Percentiles rank a stretch among this genome's conserved stretches.
Evolutionary conservation across 2,329 filamentous ascomycete species (phyloP).

Genomic region (Bipolaris oryzae): DNA sequence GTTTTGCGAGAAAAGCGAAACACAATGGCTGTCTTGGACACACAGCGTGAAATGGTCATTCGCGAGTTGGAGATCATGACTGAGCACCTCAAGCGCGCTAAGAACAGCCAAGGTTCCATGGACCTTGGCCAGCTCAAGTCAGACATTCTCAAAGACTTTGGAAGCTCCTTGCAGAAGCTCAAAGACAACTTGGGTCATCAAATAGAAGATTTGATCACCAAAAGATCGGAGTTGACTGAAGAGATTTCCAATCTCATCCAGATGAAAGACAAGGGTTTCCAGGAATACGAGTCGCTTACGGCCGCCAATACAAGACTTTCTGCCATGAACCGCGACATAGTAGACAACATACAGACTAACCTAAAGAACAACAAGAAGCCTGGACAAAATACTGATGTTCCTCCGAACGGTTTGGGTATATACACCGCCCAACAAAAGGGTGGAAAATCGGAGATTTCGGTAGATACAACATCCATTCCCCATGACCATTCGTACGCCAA

Average conservation of each 20-base stretch:
- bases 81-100: conserved; percentile 84
- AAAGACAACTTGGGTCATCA: conserved; percentile 78
- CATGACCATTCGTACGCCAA: conserved; percentile 50
- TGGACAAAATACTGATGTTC: conserved; percentile 55
- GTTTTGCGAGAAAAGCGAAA: conserved; percentile 92
- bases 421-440: conserved; percentile 53
- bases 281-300: conserved; percentile 94
- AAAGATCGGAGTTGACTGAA: conserved; percentile 81
- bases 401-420: conserved; percentile 67
- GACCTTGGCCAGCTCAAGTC: conserved; percentile 75
- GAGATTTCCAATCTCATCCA: conserved; percentile 82
- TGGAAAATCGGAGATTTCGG: conserved; percentile 47
- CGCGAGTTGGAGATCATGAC: conserved; percentile 88
- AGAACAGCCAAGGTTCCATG: conserved; percentile 76
- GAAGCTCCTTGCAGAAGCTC: conserved; percentile 66
- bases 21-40: conserved; percentile 91
- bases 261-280: conserved; percentile 88
- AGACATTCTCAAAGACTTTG: conserved; percentile 66
- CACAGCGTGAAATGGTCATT: conserved; percentile 93
- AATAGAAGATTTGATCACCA: conserved; percentile 88
- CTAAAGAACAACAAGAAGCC: conserved; percentile 75
- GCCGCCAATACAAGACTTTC: conserved; percentile 93
- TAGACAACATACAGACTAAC: conserved; percentile 89
- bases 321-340: conserved; percentile 93
- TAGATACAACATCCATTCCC: conserved; percentile 49